Evolutionary conservation across 257 asterid genomes (phyloP), one percentile per base, ranked within the genome.

Genomic region (Fraxinus americana): DNA sequence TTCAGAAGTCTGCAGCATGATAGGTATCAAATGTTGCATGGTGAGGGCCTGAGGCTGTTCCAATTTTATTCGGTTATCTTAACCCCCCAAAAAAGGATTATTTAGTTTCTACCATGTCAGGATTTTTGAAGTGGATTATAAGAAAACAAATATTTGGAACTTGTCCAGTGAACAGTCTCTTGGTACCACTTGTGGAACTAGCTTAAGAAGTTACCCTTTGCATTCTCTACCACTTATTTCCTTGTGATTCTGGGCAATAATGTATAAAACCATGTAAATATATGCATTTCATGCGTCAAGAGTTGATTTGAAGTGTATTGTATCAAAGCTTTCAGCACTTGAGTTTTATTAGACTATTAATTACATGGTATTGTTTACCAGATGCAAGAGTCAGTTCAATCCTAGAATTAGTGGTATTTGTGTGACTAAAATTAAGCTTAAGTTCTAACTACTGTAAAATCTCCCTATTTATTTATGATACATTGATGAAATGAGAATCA

Each of bases 41-140:
- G n/a, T n/a, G n/a, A n/a, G n/a, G n/a, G n/a, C n/a, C 19, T 54
- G 65, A 54, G 65, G 65, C 19, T 54, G 65, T 54, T 54, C 65
- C 5, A 19, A 19, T 54, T 54, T 1, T 54, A 4, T 54, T 17
- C n/a, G 7, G 12, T 0, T 19, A 17, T 17, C 25, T 54, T 7
- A 14, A 50, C 8, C 9, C 65, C 25, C 21, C 10, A 19, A 19
- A 5, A 17, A 6, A 17, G 9, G 65, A 54, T 57, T 57, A 17
- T 21, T 5, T 57, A 9, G 63, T 52, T 50, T 17, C 21, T 52
- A 52, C 7, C 63, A 17, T 19, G 19, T 52, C 7, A 52, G 23
- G 63, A 14, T 52, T 6, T 50, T 19, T 19, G 65, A 5, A 17
- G 65, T 57, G 65, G 65, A 57, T 7, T 57, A 57, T 57, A n/a